phyloP scores from a whole-genome alignment of 306 rosid species.

The Aeschynomene evenia region DNA sequence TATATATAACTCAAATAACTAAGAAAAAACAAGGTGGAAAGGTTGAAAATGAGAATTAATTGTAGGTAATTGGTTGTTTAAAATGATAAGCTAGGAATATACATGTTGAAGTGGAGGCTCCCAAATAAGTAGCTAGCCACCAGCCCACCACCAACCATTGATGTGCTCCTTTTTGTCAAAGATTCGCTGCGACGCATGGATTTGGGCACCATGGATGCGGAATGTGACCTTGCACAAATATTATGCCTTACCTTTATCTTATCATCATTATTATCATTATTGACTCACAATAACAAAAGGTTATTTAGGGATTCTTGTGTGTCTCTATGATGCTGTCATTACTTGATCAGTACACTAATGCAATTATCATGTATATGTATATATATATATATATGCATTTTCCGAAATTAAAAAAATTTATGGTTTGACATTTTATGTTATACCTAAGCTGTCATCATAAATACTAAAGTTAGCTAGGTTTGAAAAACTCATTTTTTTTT shows the following conservation, averaged over 20 bases:
- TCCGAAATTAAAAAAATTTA: background rate
- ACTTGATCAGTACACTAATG: constrained; percentile 26
- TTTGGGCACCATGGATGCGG: constrained; percentile 43
- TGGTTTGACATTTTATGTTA: constrained; percentile 19
- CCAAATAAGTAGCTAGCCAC: constrained; percentile 28
- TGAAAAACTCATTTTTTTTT: background rate
- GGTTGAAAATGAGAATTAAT: constrained; percentile 34
- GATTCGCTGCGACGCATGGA: constrained; percentile 45
- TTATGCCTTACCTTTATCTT: constrained; percentile 26
- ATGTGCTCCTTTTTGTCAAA: constrained; percentile 42
- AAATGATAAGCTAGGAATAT: constrained; percentile 39
- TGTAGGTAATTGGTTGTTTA: constrained; percentile 24
- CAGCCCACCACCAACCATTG: constrained; percentile 28
- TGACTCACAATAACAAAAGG: constrained; percentile 20
- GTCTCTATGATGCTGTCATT: constrained; percentile 28
- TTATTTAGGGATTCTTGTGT: background rate
- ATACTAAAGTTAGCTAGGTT: background rate
- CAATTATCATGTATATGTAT: no score
- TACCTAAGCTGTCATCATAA: background rate
- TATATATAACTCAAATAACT: no score
- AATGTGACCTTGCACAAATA: constrained; percentile 39
- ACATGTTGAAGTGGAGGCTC: constrained; percentile 25
- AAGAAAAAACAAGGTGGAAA: constrained; percentile 6
- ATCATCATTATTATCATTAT: background rate
- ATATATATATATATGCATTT: no score